A percentile compares a stretch with the other conserved stretches of the same genome.
Evolutionary conservation across 192 early-diverging fungal genomes (phyloP).

Genomic region (Phlyctochytrium bullatum): DNA sequence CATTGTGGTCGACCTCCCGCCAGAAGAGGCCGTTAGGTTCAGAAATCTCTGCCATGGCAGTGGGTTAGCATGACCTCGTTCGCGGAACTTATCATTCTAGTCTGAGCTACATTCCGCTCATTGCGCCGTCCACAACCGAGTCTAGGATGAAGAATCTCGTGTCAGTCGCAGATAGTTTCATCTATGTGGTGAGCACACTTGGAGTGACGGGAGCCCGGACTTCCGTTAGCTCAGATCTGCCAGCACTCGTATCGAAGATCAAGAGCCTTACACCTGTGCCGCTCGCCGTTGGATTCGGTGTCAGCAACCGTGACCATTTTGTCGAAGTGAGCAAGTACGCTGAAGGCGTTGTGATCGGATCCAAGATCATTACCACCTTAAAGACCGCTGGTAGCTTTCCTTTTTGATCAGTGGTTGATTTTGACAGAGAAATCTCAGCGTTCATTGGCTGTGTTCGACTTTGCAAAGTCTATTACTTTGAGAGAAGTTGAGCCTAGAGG

Average conservation of each 20-base stretch:
- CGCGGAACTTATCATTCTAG: constrained; percentile 27
- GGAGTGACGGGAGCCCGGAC: constrained; percentile 89
- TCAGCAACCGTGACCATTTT: constrained; percentile 87
- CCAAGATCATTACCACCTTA: constrained; percentile 81
- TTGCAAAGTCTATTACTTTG: constrained; percentile 54
- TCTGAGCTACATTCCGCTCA: constrained; percentile 82
- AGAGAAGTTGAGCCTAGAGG: no score
- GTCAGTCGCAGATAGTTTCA: constrained; percentile 84
- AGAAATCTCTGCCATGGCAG: constrained; percentile 68
- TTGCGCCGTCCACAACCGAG: constrained; percentile 92
- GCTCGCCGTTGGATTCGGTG: constrained; percentile 97
- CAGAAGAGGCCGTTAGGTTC: constrained; percentile 91
- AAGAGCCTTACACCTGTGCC: constrained; percentile 76
- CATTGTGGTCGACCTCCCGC: constrained; percentile 96
- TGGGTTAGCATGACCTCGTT: constrained; percentile 41
- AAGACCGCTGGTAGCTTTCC: constrained; percentile 46
- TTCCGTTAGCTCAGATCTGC: constrained; percentile 66
- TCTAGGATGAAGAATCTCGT: constrained; percentile 75
- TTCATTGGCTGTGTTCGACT: constrained; percentile 45
- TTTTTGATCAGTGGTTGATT: neutral
- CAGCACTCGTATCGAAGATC: constrained; percentile 71
- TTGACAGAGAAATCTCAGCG: constrained; percentile 30
- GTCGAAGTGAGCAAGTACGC: constrained; percentile 76
- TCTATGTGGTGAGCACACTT: constrained; percentile 91
- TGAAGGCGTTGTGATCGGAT: constrained; percentile 96